Percentiles rank a stretch among this genome's conserved stretches.
phyloP scores from a whole-genome alignment of 148 eudicot genomes.

The Suaeda aralocaspica region DNA sequence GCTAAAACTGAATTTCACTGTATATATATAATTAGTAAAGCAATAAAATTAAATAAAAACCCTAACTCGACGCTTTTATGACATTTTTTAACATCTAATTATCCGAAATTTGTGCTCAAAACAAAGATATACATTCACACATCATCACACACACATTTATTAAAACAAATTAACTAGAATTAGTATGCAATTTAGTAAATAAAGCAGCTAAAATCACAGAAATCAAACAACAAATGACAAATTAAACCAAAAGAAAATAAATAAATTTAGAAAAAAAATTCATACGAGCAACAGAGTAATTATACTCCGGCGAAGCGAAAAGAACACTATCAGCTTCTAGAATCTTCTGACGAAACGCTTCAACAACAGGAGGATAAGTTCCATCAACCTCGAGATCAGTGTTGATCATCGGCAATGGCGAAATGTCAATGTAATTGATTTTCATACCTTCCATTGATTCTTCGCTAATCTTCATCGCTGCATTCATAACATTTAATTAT shows the following conservation, averaged over 20 bases:
- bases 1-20: too few species aligned
- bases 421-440: conserved; percentile 69
- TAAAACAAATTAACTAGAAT: too few species aligned
- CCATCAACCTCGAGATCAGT: conserved; percentile 78
- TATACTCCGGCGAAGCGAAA: conserved; percentile 92
- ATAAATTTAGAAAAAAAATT: not conserved
- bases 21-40: too few species aligned
- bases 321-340: conserved; percentile 58
- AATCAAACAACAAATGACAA: not conserved
- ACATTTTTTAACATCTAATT: too few species aligned
- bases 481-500: too few species aligned
- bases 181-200: not conserved
- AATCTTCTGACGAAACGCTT: conserved; percentile 74
- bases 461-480: conserved; percentile 52
- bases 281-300: conserved; percentile 74
- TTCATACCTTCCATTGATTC: conserved; percentile 47
- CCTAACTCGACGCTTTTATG: too few species aligned
- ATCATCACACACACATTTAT: too few species aligned
- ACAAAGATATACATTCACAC: too few species aligned
- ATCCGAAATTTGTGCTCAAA: too few species aligned
- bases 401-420: conserved; percentile 68
- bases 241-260: not conserved
- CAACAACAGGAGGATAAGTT: conserved; percentile 53
- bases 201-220: not conserved
- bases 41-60: too few species aligned